These are phyloP conservation scores for Phytophthora litchii DNA, from an alignment of 352 stramenopile genomes.

Conservation along the genomic window DNA sequence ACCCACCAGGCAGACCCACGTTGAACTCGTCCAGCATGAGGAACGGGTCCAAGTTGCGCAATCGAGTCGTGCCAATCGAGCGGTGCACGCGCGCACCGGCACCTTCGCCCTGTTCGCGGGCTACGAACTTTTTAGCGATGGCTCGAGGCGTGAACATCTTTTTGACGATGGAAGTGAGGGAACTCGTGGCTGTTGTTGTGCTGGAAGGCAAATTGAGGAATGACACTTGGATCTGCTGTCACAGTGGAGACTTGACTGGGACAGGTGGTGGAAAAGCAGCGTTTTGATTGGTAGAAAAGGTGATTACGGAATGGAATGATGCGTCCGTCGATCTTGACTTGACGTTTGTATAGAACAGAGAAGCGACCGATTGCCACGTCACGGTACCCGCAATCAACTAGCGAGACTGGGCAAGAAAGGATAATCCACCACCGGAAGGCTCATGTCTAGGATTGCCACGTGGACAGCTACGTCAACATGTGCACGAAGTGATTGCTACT, in stretches of 20 bases:
- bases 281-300: slow-evolving; percentile 11
- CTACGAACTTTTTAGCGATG: slow-evolving; percentile 46
- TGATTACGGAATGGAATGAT: slow-evolving; percentile 20
- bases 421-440: too few relatives aligned
- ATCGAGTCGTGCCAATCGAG: slow-evolving; percentile 39
- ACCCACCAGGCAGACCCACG: slow-evolving; percentile 71
- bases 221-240: slow-evolving; percentile 6
- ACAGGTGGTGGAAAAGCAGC: not conserved
- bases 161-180: slow-evolving; percentile 23
- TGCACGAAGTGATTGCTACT: too few relatives aligned
- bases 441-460: too few relatives aligned
- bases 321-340: slow-evolving; percentile 13
- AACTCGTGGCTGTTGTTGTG: slow-evolving; percentile 17
- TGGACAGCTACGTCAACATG: too few relatives aligned
- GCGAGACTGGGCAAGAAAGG: slow-evolving; percentile 6
- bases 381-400: slow-evolving; percentile 30
- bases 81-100: slow-evolving; percentile 43
- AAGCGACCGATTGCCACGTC: slow-evolving; percentile 22
- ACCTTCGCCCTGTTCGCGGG: slow-evolving; percentile 41
- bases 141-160: slow-evolving; percentile 38
- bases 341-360: slow-evolving; percentile 9
- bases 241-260: not conserved
- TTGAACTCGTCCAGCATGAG: slow-evolving; percentile 70
- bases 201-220: slow-evolving; percentile 18
- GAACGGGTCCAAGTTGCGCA: slow-evolving; percentile 55